Evolutionary conservation across 2,329 filamentous ascomycete species (phyloP), one percentile per base, ranked within the genome.

Genomic region (Thermothelomyces thermophilus): DNA sequence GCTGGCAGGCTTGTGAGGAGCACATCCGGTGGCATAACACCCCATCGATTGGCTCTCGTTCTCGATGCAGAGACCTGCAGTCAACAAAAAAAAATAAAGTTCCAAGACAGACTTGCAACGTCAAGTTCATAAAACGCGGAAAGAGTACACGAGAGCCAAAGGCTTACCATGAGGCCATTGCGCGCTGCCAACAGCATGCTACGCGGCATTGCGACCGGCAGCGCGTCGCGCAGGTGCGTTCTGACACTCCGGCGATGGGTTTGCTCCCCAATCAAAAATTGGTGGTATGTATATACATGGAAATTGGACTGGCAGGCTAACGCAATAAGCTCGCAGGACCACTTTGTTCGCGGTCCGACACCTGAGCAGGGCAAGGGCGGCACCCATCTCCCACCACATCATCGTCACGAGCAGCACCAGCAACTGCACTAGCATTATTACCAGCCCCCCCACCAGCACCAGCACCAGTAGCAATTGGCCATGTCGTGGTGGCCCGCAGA

Each of bases 141-240:
- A 17, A 9, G 11, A 35, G 3, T 17, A 14, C 33, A 35, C n/a
- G 33, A 35, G 24, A 26, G 24, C 16, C 8, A 24, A 45, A 40
- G 31, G 30, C 5, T 28, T 28, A 55, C 41, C 28, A 62, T 62
- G 60, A 61, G 52, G n/a, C 16, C 8, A 34, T 19, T 58, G 11
- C 52, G 51, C 26, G 51, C 52, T 22, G 48, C 54, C 46, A 56
- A 54, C 48, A 46, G 46, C 28, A 46, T 62, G 14, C 7, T 60
- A 35, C 52, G 58, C 49, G 50, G 42, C 46, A 50, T 36, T 35
- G 33, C 33, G 14, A 37, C 35, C 5, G 11, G 51, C 13, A 22
- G 28, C 13, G 41, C 17, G 14, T 33, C 48, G 7, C 30, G 55
- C 13, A 44, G 59, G 59, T 60, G 37, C 11, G 54, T 52, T 52